Conservation (phyloP, 495 filamentous ascomycete species). For the Immersiella caudata region DNA sequence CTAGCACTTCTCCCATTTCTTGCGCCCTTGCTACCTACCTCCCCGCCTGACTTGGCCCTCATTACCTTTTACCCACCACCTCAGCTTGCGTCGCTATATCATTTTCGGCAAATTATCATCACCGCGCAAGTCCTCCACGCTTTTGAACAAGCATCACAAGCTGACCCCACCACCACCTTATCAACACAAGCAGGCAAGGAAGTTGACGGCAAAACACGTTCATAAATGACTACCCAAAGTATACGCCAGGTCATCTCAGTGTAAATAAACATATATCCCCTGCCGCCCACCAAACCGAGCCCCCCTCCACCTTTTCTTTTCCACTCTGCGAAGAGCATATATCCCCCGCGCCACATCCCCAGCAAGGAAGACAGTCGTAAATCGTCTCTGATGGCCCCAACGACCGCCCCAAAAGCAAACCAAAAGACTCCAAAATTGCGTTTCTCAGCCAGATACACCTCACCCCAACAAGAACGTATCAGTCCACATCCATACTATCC, state of each 20-base stretch:
- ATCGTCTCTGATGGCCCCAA: not conserved
- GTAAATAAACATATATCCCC: not conserved
- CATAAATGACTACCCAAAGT: not conserved
- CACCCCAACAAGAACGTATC: not conserved
- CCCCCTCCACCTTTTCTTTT: not conserved
- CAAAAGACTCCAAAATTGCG: not conserved
- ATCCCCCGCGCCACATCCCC: not conserved
- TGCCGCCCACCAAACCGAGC: not conserved
- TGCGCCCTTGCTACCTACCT: too few relatives aligned
- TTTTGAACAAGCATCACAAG: too few relatives aligned
- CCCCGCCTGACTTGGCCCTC: too few relatives aligned
- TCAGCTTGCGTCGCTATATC: too few relatives aligned
- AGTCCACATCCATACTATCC: conserved; percentile 36
- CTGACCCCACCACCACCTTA: too few relatives aligned
- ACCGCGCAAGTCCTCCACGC: too few relatives aligned
- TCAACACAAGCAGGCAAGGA: too few relatives aligned
- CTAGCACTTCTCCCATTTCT: too few relatives aligned
- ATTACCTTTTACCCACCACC: too few relatives aligned
- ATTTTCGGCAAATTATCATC: too few relatives aligned
- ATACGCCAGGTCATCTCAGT: not conserved
- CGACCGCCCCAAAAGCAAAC: not conserved
- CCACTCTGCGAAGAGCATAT: not conserved
- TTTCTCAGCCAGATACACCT: not conserved
- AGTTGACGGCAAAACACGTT: too few relatives aligned
- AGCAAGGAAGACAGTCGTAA: not conserved